Base-by-base conservation (phyloP, 1,284 basidiomycete species). In the Garcileccinum viscosum region DNA sequence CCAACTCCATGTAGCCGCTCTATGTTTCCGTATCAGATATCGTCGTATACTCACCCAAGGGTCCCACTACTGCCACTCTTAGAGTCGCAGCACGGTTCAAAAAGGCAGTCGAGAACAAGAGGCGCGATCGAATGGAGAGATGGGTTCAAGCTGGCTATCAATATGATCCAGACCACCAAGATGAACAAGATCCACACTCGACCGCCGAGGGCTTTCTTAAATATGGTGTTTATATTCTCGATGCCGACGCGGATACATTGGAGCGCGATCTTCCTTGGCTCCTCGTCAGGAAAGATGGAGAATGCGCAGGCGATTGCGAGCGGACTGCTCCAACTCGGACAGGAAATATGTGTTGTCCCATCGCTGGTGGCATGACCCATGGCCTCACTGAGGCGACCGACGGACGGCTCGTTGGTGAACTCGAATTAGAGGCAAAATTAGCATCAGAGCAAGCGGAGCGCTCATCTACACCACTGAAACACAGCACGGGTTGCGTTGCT, bases 11-110 rank as follows among this genome's bases (percentile, higher is more conserved):
- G 19, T 40, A 82, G 82, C 84, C 86, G 71, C 89, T 90, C 73
- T 92, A 91, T 73, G 85, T 87, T 3, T 86, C 88, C 27, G 82
- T 93, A 63, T 89, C 89, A 40, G 91, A 92, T 75, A 84, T 93
- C 67, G 84, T 90, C 71, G 78, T 92, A 53, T 92, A 91, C 75
- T 86, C 85, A 37, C 81, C 82, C 42, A 84, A 82, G 66, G 82
- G 83, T 47, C 82, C 82, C 14, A 80, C 85, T n/a, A 69, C 84
- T 40, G 79, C 85, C 15, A 83, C 86, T 22, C 71, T 81, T 66
- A 75, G 78, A 38, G 73, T 84, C 12, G 84, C 83, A 4, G 76
- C 78, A 33, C 78, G 82, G 11, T 82, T 84, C 68, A 80, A 79
- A 71, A 81, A 78, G 59, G 84, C 81, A n/a, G 72, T 82, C 67